Conservation (phyloP, 345 rosid species). For the Lepidium sativum region DNA sequence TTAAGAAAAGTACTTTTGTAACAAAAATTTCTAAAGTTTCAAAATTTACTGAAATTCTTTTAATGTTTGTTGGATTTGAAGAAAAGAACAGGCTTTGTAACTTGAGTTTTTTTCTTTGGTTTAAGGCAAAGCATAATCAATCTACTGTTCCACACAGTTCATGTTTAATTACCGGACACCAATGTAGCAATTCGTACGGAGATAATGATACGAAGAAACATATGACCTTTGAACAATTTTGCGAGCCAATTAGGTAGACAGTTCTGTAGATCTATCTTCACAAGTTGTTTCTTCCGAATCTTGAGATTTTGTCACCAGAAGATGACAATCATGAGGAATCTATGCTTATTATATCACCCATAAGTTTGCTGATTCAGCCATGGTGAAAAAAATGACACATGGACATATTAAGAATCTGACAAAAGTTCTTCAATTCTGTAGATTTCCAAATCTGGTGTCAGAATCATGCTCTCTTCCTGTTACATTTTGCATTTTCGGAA, state of each 20-base stretch:
- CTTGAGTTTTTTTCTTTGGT: neutral
- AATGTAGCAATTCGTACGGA: neutral
- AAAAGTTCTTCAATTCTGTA: constrained; percentile 6
- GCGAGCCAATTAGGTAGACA: constrained; percentile 11
- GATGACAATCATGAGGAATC: neutral
- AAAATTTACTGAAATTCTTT: neutral
- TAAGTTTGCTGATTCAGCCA: constrained; percentile 5
- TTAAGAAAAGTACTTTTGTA: constrained; percentile 14
- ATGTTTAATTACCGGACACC: constrained; percentile 1
- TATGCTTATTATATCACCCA: constrained; percentile 16
- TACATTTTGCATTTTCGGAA: neutral
- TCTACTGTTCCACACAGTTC: neutral
- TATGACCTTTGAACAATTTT: constrained; percentile 20
- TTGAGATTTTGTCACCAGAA: neutral
- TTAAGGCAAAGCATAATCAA: neutral
- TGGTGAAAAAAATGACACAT: constrained; percentile 18
- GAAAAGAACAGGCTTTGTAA: constrained; percentile 3
- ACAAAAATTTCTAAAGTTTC: neutral
- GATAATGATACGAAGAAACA: neutral
- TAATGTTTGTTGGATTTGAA: neutral
- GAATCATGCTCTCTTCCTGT: constrained; percentile 11
- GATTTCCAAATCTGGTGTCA: constrained; percentile 23
- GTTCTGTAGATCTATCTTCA: neutral
- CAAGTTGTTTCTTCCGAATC: constrained; percentile 12
- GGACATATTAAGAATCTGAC: constrained; percentile 25